Percentiles rank a stretch among this genome's conserved stretches.
Conservation (phyloP, 257 asterid species). For the Nemophila menziesii region DNA sequence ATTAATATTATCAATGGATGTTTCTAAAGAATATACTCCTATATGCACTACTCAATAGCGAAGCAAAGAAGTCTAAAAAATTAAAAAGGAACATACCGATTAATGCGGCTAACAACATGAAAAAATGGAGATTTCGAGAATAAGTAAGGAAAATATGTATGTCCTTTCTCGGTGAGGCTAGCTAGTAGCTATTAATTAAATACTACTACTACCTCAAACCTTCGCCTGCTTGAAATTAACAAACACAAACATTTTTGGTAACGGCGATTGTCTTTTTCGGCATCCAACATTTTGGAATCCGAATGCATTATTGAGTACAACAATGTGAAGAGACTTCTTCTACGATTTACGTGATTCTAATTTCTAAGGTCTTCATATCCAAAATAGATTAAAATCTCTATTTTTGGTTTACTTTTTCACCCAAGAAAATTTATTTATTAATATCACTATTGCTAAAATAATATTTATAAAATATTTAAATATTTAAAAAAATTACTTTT, state of each 20-base stretch:
- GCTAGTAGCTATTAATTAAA: not conserved
- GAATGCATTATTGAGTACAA: slow-evolving; percentile 19
- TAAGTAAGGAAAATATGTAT: not conserved
- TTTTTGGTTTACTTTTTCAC: too few relatives aligned
- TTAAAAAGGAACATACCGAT: slow-evolving; percentile 18
- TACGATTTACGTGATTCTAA: not conserved
- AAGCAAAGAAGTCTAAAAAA: slow-evolving; percentile 10
- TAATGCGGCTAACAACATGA: slow-evolving; percentile 40
- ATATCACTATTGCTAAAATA: too few relatives aligned
- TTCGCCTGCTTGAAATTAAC: not conserved
- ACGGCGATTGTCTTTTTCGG: slow-evolving; percentile 6
- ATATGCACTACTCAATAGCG: slow-evolving; percentile 10
- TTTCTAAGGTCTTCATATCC: too few relatives aligned
- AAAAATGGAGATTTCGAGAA: slow-evolving; percentile 10
- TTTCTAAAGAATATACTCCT: slow-evolving; percentile 45
- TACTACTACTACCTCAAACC: not conserved
- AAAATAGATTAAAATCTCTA: too few relatives aligned
- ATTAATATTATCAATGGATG: slow-evolving; percentile 24
- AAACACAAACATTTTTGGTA: slow-evolving; percentile 15
- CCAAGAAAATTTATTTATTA: too few relatives aligned
- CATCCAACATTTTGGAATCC: slow-evolving; percentile 10
- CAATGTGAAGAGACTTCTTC: slow-evolving; percentile 4
- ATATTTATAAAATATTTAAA: too few relatives aligned
- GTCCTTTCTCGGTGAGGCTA: not conserved
- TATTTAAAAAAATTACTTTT: too few relatives aligned